Evolutionary conservation across 164 flowering plant species (phyloP).

Genomic region (Sedum album): DNA sequence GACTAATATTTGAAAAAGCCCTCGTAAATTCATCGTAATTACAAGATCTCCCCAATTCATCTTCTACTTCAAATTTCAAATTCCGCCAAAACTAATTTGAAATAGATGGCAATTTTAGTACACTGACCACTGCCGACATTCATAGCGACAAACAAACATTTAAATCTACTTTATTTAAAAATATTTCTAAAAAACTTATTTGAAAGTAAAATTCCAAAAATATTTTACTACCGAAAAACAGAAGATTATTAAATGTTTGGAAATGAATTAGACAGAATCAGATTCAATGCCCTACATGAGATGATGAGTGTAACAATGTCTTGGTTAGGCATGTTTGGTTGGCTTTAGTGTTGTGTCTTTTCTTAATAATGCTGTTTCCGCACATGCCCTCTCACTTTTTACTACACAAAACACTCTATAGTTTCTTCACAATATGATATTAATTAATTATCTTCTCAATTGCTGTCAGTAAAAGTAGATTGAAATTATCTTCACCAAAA

Average conservation of each 20-base stretch:
- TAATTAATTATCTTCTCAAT: neutral
- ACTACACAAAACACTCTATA: neutral
- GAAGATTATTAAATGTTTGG: neutral
- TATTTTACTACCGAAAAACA: too few species aligned
- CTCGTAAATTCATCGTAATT: neutral
- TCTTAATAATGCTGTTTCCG: neutral
- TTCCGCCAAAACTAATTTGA: too few species aligned
- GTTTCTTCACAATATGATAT: too few species aligned
- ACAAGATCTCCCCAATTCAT: neutral
- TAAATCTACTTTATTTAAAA: too few species aligned
- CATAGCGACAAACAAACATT: too few species aligned
- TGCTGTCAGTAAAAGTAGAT: neutral
- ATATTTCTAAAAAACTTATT: too few species aligned
- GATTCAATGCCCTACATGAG: neutral
- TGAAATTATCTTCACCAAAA: neutral
- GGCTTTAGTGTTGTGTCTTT: neutral
- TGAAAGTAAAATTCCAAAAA: too few species aligned
- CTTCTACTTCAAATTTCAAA: neutral
- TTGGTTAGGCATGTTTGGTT: constrained; percentile 5
- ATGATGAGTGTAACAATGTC: neutral
- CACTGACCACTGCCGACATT: too few species aligned
- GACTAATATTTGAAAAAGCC: neutral
- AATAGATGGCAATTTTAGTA: too few species aligned
- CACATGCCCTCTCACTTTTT: neutral
- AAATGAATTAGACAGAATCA: neutral